These are phyloP conservation scores for Paramyrothecium roridum DNA, from an alignment of 2,329 filamentous ascomycete genomes.

Conservation along the genomic window DNA sequence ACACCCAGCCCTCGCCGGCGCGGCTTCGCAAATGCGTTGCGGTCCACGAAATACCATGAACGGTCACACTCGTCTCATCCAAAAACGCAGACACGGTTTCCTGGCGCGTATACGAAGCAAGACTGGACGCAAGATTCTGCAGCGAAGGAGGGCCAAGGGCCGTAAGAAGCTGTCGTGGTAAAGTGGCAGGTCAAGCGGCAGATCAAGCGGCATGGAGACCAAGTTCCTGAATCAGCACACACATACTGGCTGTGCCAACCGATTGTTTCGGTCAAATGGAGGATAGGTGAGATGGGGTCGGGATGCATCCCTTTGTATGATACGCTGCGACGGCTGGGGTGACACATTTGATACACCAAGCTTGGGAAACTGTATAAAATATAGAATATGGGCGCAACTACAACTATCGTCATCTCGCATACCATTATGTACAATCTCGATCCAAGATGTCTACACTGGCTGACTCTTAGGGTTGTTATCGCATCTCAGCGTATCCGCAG, in stretches of 20 bases:
- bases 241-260: slow-evolving; percentile 10
- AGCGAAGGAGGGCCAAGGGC: slow-evolving; percentile 50
- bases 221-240: background rate
- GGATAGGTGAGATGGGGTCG: background rate
- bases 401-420: background rate
- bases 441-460: background rate
- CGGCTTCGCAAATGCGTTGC: slow-evolving; percentile 51
- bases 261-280: no score
- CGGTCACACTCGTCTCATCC: slow-evolving; percentile 48
- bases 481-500: slow-evolving; percentile 23
- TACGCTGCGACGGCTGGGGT: background rate
- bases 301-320: background rate
- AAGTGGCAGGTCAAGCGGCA: background rate
- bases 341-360: no score
- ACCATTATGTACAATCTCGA: background rate
- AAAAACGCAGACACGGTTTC: slow-evolving; percentile 59
- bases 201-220: background rate
- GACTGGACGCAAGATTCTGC: slow-evolving; percentile 50
- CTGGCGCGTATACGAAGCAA: slow-evolving; percentile 46
- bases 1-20: slow-evolving; percentile 49
- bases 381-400: background rate
- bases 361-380: background rate
- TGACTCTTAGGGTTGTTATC: slow-evolving; percentile 6
- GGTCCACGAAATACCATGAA: slow-evolving; percentile 58
- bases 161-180: slow-evolving; percentile 37